phyloP scores from a whole-genome alignment of 441 rosid genomes.

The Lepidium campestre region DNA sequence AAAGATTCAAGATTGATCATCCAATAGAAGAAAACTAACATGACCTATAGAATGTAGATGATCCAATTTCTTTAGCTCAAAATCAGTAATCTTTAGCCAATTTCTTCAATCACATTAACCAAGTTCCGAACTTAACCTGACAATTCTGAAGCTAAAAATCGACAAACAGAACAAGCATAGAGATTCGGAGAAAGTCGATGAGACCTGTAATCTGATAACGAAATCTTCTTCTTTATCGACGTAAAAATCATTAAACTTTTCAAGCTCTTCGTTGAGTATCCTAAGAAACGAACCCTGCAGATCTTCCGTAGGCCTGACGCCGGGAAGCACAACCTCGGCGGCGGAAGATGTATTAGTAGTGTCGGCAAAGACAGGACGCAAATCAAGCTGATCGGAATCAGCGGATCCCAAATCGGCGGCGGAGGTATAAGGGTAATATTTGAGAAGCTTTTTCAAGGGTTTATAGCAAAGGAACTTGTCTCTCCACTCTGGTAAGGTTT shows the following conservation, averaged over 20 bases:
- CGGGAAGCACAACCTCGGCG: not conserved
- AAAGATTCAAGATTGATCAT: not conserved
- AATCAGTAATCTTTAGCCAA: not conserved
- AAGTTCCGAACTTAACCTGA: not conserved
- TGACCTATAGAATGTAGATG: not conserved
- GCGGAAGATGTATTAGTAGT: constrained; percentile 19
- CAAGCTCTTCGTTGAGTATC: constrained; percentile 78
- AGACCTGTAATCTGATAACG: constrained; percentile 83
- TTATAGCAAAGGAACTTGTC: constrained; percentile 93
- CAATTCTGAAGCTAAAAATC: not conserved
- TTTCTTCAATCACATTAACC: not conserved
- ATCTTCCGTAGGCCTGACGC: constrained; percentile 26
- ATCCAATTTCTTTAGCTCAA: not conserved
- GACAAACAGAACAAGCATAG: not conserved
- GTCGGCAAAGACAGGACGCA: constrained; percentile 22
- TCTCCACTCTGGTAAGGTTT: constrained; percentile 91
- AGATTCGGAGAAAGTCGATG: not conserved
- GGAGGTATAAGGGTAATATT: constrained; percentile 44
- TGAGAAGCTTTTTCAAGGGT: constrained; percentile 83
- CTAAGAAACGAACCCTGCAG: constrained; percentile 67
- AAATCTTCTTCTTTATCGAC: constrained; percentile 91
- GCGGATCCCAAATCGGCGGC: not conserved
- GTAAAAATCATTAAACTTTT: constrained; percentile 84
- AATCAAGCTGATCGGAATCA: constrained; percentile 13
- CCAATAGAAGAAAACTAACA: not conserved